Evolutionary conservation across 176 grass and related monocot genomes (phyloP).

Genomic region (Zizania latifolia): DNA sequence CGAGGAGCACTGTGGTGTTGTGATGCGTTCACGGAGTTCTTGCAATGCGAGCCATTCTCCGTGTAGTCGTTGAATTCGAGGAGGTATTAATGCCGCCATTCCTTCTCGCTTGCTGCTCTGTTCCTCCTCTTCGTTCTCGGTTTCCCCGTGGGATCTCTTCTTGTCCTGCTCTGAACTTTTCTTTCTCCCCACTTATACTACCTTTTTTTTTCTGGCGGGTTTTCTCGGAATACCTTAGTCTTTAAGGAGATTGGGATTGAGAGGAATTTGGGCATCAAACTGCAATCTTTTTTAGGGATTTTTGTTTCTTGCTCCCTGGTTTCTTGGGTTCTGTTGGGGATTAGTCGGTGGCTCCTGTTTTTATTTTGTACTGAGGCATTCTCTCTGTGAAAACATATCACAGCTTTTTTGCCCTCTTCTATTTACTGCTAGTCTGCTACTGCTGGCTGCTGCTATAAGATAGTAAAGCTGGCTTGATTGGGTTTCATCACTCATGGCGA

Average conservation of each 20-base stretch:
- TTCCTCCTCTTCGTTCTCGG: not conserved
- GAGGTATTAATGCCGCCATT: slow-evolving; percentile 63
- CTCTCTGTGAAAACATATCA: not conserved
- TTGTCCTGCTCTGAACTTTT: not conserved
- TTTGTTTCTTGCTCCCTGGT: not conserved
- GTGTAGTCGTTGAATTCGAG: slow-evolving; percentile 36
- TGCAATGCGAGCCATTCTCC: slow-evolving; percentile 43
- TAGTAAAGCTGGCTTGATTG: not conserved
- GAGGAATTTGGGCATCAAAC: not conserved
- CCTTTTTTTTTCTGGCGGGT: not conserved
- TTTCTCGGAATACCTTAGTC: not conserved
- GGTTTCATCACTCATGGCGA: not conserved
- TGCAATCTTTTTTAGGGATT: slow-evolving; percentile 4
- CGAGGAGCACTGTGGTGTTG: not conserved
- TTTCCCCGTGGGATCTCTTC: not conserved
- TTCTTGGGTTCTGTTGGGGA: not conserved
- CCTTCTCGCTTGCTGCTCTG: not conserved
- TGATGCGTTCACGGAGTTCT: slow-evolving; percentile 23
- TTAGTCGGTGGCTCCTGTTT: not conserved
- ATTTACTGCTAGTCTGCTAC: not conserved
- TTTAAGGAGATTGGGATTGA: not conserved
- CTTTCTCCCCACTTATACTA: not conserved
- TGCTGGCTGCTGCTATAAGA: not conserved
- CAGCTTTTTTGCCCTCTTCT: not conserved
- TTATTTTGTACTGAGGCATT: not conserved